phyloP scores from a whole-genome alignment of 2,329 filamentous ascomycete species.

The Pyrenochaeta sp. region DNA sequence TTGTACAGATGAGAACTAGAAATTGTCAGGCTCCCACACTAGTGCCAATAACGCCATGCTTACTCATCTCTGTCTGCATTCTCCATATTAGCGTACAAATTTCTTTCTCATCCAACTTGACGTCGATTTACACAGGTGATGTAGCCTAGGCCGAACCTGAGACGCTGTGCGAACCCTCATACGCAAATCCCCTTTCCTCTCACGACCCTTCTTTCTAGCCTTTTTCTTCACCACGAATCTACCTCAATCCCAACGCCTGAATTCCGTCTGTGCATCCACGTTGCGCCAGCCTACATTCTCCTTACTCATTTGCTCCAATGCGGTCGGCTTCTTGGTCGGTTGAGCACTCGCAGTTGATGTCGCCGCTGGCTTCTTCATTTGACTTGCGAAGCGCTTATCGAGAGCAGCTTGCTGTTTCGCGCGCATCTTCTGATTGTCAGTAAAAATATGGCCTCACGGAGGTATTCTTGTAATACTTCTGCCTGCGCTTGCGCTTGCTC shows the following conservation, averaged over 20 bases:
- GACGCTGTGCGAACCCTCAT: neutral
- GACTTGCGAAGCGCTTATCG: slow-evolving; percentile 34
- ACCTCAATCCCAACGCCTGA: slow-evolving; percentile 38
- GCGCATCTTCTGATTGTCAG: slow-evolving; percentile 35
- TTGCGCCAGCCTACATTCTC: slow-evolving; percentile 44
- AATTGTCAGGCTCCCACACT: neutral
- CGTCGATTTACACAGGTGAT: too few species aligned
- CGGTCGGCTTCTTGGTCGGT: slow-evolving; percentile 30
- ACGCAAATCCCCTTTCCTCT: neutral
- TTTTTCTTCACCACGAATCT: neutral
- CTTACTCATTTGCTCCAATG: slow-evolving; percentile 39
- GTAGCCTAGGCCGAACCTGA: neutral
- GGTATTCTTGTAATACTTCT: slow-evolving; percentile 25
- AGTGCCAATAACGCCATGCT: neutral
- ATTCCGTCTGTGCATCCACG: slow-evolving; percentile 36
- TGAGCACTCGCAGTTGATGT: slow-evolving; percentile 11
- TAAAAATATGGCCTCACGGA: neutral
- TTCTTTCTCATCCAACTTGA: neutral
- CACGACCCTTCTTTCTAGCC: neutral
- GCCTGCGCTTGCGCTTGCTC: slow-evolving; percentile 32
- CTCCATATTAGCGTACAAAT: neutral
- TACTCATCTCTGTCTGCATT: neutral
- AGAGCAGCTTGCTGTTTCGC: slow-evolving; percentile 40
- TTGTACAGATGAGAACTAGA: neutral
- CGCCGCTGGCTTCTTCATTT: slow-evolving; percentile 23